Percentiles rank a stretch among this genome's conserved stretches.
Evolutionary conservation across 2,329 filamentous ascomycete genomes (phyloP).

Genomic region (Pseudophaeomoniella oleicola): DNA sequence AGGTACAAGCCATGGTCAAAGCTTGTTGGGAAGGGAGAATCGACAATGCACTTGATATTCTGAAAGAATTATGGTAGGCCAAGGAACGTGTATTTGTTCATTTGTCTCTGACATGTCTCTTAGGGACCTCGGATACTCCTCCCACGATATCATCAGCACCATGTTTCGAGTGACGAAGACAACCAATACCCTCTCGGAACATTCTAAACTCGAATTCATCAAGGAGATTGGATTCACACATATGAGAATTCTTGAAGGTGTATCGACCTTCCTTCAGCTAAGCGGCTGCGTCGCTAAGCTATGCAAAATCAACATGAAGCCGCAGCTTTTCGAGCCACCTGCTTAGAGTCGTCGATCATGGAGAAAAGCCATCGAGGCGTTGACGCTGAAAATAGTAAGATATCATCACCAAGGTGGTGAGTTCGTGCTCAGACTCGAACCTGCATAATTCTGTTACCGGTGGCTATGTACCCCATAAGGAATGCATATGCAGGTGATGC

Average conservation of each 20-base stretch:
- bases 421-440: too few species aligned
- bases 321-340: slow-evolving; percentile 55
- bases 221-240: slow-evolving; percentile 98
- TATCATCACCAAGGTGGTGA: too few species aligned
- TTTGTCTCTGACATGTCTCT: slow-evolving; percentile 1
- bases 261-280: slow-evolving; percentile 86
- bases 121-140: slow-evolving; percentile 80
- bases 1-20: slow-evolving; percentile 97
- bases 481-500: too few species aligned
- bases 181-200: slow-evolving; percentile 79
- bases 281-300: slow-evolving; percentile 84
- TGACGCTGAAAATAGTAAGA: too few species aligned
- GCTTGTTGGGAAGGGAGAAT: slow-evolving; percentile 87
- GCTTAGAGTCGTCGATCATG: too few species aligned
- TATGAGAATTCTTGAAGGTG: slow-evolving; percentile 97
- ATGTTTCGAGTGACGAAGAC: slow-evolving; percentile 99
- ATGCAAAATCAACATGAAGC: slow-evolving; percentile 94
- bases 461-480: too few species aligned
- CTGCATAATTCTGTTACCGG: too few species aligned
- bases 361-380: too few species aligned
- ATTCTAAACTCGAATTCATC: slow-evolving; percentile 93
- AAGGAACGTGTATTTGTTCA: neutral
- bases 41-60: slow-evolving; percentile 67
- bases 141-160: slow-evolving; percentile 95
- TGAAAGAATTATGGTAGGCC: slow-evolving; percentile 73